Conservation (phyloP, 495 filamentous ascomycete species). For the Chaetomium fimeti region DNA sequence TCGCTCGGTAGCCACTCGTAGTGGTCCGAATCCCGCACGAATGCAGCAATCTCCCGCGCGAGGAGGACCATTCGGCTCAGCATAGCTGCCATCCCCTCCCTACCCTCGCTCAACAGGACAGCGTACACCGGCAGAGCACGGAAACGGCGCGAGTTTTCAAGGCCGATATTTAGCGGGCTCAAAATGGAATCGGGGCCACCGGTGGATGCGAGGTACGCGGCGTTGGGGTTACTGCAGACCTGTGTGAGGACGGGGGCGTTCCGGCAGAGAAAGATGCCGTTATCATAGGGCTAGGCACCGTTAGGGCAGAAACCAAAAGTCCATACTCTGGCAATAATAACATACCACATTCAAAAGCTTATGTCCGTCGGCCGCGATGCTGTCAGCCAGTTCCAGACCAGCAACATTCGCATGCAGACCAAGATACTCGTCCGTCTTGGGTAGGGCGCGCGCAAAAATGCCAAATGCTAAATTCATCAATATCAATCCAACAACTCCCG, state of each 20-base stretch:
- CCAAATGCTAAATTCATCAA: constrained; percentile 65
- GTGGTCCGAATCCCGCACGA: constrained; percentile 52
- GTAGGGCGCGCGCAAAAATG: constrained; percentile 69
- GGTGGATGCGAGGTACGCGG: constrained; percentile 67
- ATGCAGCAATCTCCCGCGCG: constrained; percentile 63
- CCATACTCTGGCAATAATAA: constrained; percentile 13
- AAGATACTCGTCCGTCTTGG: constrained; percentile 58
- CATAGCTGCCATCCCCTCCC: constrained; percentile 66
- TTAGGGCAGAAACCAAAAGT: neutral
- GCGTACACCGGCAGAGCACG: constrained; percentile 86
- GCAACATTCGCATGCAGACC: constrained; percentile 53
- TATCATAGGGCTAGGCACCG: constrained; percentile 72
- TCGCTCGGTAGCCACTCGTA: constrained; percentile 67
- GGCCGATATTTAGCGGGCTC: constrained; percentile 81
- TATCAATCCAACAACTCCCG: neutral
- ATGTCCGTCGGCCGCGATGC: constrained; percentile 81
- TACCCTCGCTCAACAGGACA: constrained; percentile 71
- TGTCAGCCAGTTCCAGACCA: constrained; percentile 82
- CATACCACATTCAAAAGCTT: constrained; percentile 85
- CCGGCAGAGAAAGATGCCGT: constrained; percentile 80
- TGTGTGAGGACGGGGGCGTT: constrained; percentile 54
- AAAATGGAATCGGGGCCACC: constrained; percentile 50
- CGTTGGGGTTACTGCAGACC: constrained; percentile 82
- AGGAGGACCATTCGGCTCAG: constrained; percentile 68
- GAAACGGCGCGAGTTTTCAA: constrained; percentile 92